Conservation (phyloP, 805 yeast species). For the Teunomyces aglyptinius region DNA sequence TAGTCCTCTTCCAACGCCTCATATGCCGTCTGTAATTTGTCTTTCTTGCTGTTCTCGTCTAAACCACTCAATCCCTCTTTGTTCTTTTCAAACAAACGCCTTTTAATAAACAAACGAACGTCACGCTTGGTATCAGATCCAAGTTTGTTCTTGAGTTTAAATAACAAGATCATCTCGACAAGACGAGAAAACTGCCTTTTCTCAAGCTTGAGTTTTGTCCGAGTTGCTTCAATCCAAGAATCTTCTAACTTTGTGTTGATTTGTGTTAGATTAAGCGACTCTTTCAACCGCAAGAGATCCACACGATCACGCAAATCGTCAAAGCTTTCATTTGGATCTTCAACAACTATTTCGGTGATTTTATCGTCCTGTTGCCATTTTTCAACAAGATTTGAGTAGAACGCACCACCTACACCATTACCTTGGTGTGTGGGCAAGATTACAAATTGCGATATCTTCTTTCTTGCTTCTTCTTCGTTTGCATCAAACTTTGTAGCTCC, state of each 20-base stretch:
- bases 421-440: constrained; percentile 83
- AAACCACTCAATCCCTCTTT: constrained; percentile 70
- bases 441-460: constrained; percentile 84
- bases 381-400: constrained; percentile 57
- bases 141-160: constrained; percentile 27
- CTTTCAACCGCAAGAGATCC: constrained; percentile 51
- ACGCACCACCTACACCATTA: constrained; percentile 62
- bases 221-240: constrained; percentile 42
- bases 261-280: constrained; percentile 17
- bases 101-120: constrained; percentile 64
- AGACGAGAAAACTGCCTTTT: constrained; percentile 75
- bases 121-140: constrained; percentile 30
- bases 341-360: constrained; percentile 77
- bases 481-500: constrained; percentile 53
- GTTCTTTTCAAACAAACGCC: constrained; percentile 74
- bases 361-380: constrained; percentile 52
- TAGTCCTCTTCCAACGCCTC: constrained; percentile 70
- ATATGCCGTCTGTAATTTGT: constrained; percentile 75
- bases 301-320: constrained; percentile 86
- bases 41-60: constrained; percentile 60
- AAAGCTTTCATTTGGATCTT: constrained; percentile 91
- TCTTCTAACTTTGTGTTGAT: constrained; percentile 17
- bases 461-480: constrained; percentile 43
- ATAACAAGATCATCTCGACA: constrained; percentile 68
- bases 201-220: constrained; percentile 56